Base-by-base conservation (phyloP, 768 basidiomycete species). In the Asterophora lycoperdoides region DNA sequence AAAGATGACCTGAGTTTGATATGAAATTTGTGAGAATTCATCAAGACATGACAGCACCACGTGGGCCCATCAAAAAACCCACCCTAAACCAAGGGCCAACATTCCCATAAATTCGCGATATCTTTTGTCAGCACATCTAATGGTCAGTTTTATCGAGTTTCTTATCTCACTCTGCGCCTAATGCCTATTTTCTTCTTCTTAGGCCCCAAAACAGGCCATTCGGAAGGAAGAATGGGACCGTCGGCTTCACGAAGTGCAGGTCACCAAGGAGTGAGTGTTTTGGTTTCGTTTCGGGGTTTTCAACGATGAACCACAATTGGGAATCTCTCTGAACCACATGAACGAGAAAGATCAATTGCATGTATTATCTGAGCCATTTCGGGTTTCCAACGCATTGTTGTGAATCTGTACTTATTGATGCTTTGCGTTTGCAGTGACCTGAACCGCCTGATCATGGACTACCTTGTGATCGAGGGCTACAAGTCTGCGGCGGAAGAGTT, bases 251-350 rank as follows among this genome's bases (percentile, higher is more conserved):
- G 86, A 89, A 51, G 91, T 93, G 8, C 79, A 80, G 51, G 81
- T 94, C 36, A 78, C 88, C 26, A 95, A 95, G 76, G 71, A 83
- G 94, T 97, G 80, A 85, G 93, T 86, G 11, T 41, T 42, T 19
- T 13, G 18, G 44, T 47, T 41, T 48, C 54, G 58, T 50, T 48
- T 44, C 56, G 51, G 29, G 6, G 3, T 52, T 43, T 46, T 17
- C 60, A 65, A 71, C 65, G 85, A 87, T 87, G 85, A 88, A 65
- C 72, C 70, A 78, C 67, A 73, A 85, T 76, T 97, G 94, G 95
- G 95, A 99, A 98, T 98, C 95, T 98, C 95, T 93, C 95, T 86
- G 93, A 77, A 91, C 68, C 53, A 61, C 64, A 73, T 83, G 86
- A 85, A 74, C 23, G 84, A 87, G 76, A 58, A 61, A 10, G 70